These are phyloP conservation scores for Candida suzukii DNA, from an alignment of 805 yeast species.

Conservation along the genomic window DNA sequence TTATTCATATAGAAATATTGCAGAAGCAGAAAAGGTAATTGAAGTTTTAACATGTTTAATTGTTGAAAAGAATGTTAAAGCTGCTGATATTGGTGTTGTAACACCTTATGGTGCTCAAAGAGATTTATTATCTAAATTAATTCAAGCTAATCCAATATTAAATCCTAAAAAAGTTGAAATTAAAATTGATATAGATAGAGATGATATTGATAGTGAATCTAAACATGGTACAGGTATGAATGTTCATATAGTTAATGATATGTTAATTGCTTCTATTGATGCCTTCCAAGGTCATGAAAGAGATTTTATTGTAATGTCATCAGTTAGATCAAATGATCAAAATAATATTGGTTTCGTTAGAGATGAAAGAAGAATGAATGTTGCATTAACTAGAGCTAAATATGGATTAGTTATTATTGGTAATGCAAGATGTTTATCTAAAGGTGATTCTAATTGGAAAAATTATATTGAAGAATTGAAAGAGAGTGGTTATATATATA, in stretches of 20 bases:
- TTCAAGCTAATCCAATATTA: conserved; percentile 44
- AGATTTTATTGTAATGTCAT: conserved; percentile 68
- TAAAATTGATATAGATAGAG: conserved; percentile 51
- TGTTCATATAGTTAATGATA: conserved; percentile 37
- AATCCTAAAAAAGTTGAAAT: conserved; percentile 47
- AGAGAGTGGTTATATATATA: conserved; percentile 24
- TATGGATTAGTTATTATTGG: conserved; percentile 58
- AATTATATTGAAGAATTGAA: conserved; percentile 37
- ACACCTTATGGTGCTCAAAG: conserved; percentile 77
- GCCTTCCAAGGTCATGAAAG: conserved; percentile 92
- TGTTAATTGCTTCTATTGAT: conserved; percentile 60
- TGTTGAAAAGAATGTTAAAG: conserved; percentile 43
- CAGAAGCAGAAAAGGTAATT: conserved; percentile 45
- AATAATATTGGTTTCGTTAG: conserved; percentile 54
- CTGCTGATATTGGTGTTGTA: conserved; percentile 53
- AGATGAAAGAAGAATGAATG: conserved; percentile 60
- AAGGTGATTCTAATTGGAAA: conserved; percentile 43
- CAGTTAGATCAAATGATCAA: conserved; percentile 63
- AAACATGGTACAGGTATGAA: conserved; percentile 25
- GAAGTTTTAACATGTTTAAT: conserved; percentile 43
- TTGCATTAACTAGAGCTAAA: conserved; percentile 66
- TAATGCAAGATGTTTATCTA: conserved; percentile 41
- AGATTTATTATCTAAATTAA: conserved; percentile 45
- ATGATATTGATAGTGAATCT: conserved; percentile 42
- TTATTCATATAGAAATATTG: conserved; percentile 48